Evolutionary conservation across 2,329 filamentous ascomycete genomes (phyloP).

Genomic region (Stagonosporopsis rhizophila): DNA sequence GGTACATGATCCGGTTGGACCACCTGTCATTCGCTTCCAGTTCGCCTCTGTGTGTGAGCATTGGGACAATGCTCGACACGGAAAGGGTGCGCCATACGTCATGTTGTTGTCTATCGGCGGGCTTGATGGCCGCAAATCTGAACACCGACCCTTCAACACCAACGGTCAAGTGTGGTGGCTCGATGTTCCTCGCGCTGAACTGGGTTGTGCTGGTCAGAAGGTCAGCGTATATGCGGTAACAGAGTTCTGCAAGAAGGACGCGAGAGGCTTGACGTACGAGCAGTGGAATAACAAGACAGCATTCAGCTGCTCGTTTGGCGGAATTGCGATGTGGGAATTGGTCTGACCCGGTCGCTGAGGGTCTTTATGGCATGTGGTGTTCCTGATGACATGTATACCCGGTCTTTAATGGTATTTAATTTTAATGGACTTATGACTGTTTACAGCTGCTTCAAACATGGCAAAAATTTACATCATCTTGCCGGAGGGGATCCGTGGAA

Average conservation of each 20-base stretch:
- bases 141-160: slow-evolving; percentile 72
- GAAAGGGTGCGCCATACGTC: slow-evolving; percentile 69
- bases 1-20: slow-evolving; percentile 58
- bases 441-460: not conserved
- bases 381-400: slow-evolving; percentile 6
- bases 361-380: not conserved
- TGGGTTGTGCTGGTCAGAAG: slow-evolving; percentile 62
- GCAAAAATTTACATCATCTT: not conserved
- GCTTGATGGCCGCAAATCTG: slow-evolving; percentile 70
- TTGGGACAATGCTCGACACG: slow-evolving; percentile 76
- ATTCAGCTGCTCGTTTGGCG: slow-evolving; percentile 53
- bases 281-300: slow-evolving; percentile 49
- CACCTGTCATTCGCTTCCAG: slow-evolving; percentile 72
- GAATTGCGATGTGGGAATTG: slow-evolving; percentile 63
- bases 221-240: slow-evolving; percentile 70
- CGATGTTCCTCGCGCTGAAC: slow-evolving; percentile 66
- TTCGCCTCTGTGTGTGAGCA: slow-evolving; percentile 82
- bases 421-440: not conserved
- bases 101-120: slow-evolving; percentile 70
- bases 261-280: slow-evolving; percentile 58
- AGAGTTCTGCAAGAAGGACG: slow-evolving; percentile 58
- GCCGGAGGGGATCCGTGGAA: not conserved
- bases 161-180: slow-evolving; percentile 83
- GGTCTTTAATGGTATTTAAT: slow-evolving; percentile 1
- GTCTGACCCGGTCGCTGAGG: slow-evolving; percentile 37